Conservation (phyloP, 208 protist species). For the Leishmania arabica region DNA sequence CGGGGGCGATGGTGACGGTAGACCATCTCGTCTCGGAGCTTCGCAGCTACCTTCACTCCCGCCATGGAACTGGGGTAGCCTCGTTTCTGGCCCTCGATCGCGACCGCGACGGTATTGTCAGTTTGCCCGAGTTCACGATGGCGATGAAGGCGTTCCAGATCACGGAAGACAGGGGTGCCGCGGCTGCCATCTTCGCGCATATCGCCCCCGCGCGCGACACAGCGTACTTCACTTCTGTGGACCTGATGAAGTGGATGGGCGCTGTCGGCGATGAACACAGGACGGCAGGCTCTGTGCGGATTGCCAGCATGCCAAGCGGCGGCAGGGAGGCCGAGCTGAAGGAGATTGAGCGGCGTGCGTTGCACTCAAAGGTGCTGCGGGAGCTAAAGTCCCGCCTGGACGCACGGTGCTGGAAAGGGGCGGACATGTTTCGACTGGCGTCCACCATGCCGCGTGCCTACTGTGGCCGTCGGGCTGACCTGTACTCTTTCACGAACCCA, state of each 20-base stretch:
- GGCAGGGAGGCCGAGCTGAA: conserved; percentile 44
- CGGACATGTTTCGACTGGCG: conserved; percentile 88
- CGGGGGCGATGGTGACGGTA: conserved; percentile 38
- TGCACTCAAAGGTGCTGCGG: conserved; percentile 52
- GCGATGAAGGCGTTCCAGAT: conserved; percentile 75
- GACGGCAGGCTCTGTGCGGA: conserved; percentile 4
- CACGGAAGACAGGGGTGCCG: conserved; percentile 59
- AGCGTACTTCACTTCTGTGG: conserved; percentile 71
- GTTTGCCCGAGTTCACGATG: conserved; percentile 67
- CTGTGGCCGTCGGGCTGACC: conserved; percentile 52
- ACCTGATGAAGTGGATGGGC: conserved; percentile 76
- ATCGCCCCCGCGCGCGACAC: conserved; percentile 52
- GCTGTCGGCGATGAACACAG: conserved; percentile 38
- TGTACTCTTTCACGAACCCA: conserved; percentile 78
- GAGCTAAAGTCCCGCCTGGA: conserved; percentile 70
- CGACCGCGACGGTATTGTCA: conserved; percentile 84
- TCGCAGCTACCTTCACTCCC: conserved; percentile 66
- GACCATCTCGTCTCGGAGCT: conserved; percentile 63
- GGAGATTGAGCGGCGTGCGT: conserved; percentile 46
- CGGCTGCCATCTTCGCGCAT: conserved; percentile 57
- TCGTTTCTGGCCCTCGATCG: conserved; percentile 85
- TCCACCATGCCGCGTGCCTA: conserved; percentile 89
- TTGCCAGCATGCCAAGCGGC: conserved; percentile 18
- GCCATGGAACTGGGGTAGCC: conserved; percentile 73
- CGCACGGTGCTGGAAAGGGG: conserved; percentile 66